These are phyloP conservation scores for Immersiella caudata DNA, from an alignment of 495 filamentous ascomycete species.

Conservation along the genomic window DNA sequence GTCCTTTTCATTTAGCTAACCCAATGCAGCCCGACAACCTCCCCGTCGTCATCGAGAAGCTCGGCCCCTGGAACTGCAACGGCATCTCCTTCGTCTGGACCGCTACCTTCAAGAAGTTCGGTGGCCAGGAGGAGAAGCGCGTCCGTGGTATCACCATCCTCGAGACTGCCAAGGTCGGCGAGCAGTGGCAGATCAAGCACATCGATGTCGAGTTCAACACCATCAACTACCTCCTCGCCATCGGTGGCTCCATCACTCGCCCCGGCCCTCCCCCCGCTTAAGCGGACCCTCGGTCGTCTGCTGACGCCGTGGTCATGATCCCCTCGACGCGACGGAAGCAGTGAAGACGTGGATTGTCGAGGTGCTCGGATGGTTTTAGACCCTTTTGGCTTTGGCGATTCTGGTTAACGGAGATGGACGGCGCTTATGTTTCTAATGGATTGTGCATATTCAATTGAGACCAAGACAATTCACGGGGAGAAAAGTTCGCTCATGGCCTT, in stretches of 20 bases:
- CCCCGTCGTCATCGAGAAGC: slow-evolving; percentile 17
- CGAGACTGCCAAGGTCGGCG: slow-evolving; percentile 19
- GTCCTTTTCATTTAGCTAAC: too few species aligned
- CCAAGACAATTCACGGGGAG: neutral
- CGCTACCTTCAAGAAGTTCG: slow-evolving; percentile 27
- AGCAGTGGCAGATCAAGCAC: slow-evolving; percentile 33
- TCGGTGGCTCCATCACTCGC: slow-evolving; percentile 27
- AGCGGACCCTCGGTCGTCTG: neutral
- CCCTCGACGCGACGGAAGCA: neutral
- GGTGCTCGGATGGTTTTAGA: neutral
- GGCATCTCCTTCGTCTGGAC: slow-evolving; percentile 35
- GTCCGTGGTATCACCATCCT: slow-evolving; percentile 37
- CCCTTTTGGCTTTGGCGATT: neutral
- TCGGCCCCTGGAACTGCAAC: slow-evolving; percentile 30
- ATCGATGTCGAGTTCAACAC: slow-evolving; percentile 41
- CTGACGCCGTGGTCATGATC: neutral
- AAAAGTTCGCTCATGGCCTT: neutral
- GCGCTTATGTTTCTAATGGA: slow-evolving; percentile 1
- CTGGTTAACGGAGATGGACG: neutral
- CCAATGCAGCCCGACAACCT: slow-evolving; percentile 27
- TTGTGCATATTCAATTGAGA: neutral
- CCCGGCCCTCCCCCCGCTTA: slow-evolving; percentile 5
- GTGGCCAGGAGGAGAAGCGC: slow-evolving; percentile 9
- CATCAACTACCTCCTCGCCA: slow-evolving; percentile 30
- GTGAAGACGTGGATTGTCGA: neutral